Evolutionary conservation across 345 rosid species (phyloP).

Genomic region (Pugionium dolabratum): DNA sequence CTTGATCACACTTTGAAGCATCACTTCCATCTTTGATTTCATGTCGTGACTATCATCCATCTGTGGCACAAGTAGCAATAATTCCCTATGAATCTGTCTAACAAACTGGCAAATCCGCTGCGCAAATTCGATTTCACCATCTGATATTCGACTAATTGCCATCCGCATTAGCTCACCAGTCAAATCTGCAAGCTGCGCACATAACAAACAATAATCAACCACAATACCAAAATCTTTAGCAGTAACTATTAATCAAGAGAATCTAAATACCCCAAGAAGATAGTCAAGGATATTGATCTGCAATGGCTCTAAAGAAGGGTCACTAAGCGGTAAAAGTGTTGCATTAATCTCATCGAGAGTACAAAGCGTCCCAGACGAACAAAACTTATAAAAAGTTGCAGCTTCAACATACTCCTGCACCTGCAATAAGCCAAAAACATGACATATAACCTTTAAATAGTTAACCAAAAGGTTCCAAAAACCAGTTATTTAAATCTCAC

Average conservation of each 20-base stretch:
- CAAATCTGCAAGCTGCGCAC: constrained; percentile 80
- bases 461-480: constrained; percentile 9
- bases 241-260: background rate
- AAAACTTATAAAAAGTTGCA: constrained; percentile 83
- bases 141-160: constrained; percentile 92
- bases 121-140: constrained; percentile 81
- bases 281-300: constrained; percentile 92
- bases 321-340: constrained; percentile 57
- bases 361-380: constrained; percentile 64
- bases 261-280: constrained; percentile 68
- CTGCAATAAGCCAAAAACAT: constrained; percentile 45
- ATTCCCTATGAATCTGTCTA: constrained; percentile 80
- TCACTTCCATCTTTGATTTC: constrained; percentile 84
- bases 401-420: constrained; percentile 97
- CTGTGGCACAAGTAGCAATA: constrained; percentile 70
- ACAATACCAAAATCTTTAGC: background rate
- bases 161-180: constrained; percentile 97
- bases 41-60: constrained; percentile 84
- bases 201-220: constrained; percentile 16
- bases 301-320: constrained; percentile 72
- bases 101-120: constrained; percentile 74
- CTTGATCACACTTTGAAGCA: constrained; percentile 91
- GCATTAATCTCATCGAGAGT: constrained; percentile 78
- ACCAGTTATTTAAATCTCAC: constrained; percentile 26
- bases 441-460: constrained; percentile 2